These are phyloP conservation scores for Cordyceps fumosorosea DNA, from an alignment of 2,329 filamentous ascomycete genomes.

Conservation along the genomic window DNA sequence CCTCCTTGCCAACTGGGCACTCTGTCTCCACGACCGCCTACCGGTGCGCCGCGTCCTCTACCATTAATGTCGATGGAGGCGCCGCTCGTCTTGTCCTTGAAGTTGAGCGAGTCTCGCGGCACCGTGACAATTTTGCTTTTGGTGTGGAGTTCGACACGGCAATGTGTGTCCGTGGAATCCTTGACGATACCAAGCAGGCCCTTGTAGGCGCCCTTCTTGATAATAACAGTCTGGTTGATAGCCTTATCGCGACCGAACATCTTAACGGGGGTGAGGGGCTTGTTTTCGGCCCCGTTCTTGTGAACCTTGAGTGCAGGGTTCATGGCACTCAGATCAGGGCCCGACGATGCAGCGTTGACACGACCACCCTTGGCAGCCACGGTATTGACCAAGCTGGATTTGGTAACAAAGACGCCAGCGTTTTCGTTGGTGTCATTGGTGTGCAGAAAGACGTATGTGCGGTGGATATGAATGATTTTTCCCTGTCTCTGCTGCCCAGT, in stretches of 20 bases:
- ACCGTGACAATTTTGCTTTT: conserved; percentile 89
- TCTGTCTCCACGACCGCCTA: conserved; percentile 39
- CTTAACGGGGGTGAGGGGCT: conserved; percentile 57
- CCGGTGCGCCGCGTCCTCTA: conserved; percentile 40
- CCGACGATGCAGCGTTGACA: conserved; percentile 50
- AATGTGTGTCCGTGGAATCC: conserved; percentile 79
- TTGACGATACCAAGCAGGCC: conserved; percentile 92
- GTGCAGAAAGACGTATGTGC: conserved; percentile 86
- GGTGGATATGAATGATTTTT: conserved; percentile 87
- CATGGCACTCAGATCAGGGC: conserved; percentile 81
- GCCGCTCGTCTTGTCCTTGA: conserved; percentile 79
- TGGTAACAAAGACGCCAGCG: conserved; percentile 80
- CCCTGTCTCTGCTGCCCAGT: conserved; percentile 80
- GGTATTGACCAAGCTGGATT: conserved; percentile 78
- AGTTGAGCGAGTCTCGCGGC: conserved; percentile 70
- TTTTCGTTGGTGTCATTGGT: conserved; percentile 81
- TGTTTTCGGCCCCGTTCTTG: conserved; percentile 46
- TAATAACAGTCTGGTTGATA: conserved; percentile 85
- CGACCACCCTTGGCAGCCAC: conserved; percentile 91
- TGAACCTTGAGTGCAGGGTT: conserved; percentile 81
- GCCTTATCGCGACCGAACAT: conserved; percentile 74
- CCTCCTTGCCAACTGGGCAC: conserved; percentile 55
- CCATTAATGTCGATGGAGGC: conserved; percentile 65
- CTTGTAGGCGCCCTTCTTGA: conserved; percentile 84
- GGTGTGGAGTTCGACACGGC: conserved; percentile 86